Evolutionary conservation across 2,329 filamentous ascomycete genomes (phyloP).

Genomic region (Aspergillus floridensis): DNA sequence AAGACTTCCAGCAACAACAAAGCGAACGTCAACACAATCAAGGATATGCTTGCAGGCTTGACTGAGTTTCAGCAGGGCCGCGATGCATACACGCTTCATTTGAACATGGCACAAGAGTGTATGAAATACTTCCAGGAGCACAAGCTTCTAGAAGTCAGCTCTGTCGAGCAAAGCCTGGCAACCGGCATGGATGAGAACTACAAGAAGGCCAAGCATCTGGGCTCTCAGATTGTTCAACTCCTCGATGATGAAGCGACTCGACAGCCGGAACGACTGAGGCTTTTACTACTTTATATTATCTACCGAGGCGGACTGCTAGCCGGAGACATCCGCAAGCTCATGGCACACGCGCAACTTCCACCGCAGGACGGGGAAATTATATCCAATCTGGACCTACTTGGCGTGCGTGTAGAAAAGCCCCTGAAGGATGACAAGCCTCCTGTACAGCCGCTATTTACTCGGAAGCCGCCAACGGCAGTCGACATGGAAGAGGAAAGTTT

Average conservation of each 20-base stretch:
- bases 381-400: conserved; percentile 73
- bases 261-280: conserved; percentile 72
- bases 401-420: conserved; percentile 67
- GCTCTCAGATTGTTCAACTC: conserved; percentile 81
- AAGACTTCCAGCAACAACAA: conserved; percentile 54
- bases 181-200: conserved; percentile 92
- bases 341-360: conserved; percentile 78
- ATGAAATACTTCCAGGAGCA: conserved; percentile 88
- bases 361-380: conserved; percentile 70
- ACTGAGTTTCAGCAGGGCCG: conserved; percentile 96
- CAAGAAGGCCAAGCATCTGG: conserved; percentile 83
- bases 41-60: conserved; percentile 93
- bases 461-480: conserved; percentile 55
- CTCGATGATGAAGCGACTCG: conserved; percentile 77
- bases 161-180: conserved; percentile 83
- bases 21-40: conserved; percentile 82
- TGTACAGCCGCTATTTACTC: conserved; percentile 67
- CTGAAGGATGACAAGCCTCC: conserved; percentile 74
- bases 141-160: conserved; percentile 82
- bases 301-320: conserved; percentile 81
- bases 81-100: conserved; percentile 87
- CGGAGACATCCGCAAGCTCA: conserved; percentile 79
- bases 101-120: conserved; percentile 95
- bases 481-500: conserved; percentile 75
- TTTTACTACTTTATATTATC: conserved; percentile 81